Conservation (phyloP, 345 rosid species). For the Leavenworthia alabamica region DNA sequence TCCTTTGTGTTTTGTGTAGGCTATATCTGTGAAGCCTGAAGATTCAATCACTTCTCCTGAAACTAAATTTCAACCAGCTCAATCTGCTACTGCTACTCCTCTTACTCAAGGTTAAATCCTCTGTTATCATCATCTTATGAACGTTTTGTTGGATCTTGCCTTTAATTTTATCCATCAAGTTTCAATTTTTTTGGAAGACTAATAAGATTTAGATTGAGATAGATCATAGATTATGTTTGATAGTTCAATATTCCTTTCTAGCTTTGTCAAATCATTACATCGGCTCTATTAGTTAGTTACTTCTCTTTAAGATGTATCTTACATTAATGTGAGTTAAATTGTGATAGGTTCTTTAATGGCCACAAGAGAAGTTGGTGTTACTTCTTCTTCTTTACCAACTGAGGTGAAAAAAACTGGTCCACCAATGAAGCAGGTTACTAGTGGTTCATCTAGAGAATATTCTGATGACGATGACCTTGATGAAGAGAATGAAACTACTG, state of each 20-base stretch:
- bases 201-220: neutral
- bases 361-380: constrained; percentile 38
- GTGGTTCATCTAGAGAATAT: constrained; percentile 92
- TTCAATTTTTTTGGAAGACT: constrained; percentile 1
- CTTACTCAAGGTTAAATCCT: constrained; percentile 34
- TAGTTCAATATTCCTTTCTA: neutral
- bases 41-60: constrained; percentile 38
- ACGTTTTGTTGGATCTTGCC: neutral
- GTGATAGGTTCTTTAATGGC: constrained; percentile 39
- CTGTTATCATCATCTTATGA: neutral
- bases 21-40: constrained; percentile 47
- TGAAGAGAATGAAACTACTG: constrained; percentile 72
- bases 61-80: constrained; percentile 30
- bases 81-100: constrained; percentile 41
- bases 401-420: constrained; percentile 34
- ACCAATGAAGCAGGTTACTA: constrained; percentile 60
- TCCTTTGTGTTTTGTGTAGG: constrained; percentile 34
- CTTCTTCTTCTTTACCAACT: constrained; percentile 41
- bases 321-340: constrained; percentile 14
- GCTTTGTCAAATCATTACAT: neutral
- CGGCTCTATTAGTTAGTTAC: neutral
- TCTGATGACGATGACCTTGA: constrained; percentile 88
- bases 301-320: neutral
- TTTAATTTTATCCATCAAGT: neutral
- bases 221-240: neutral